Percentiles rank a stretch among this genome's conserved stretches.
Evolutionary conservation across 441 rosid genomes (phyloP).

Genomic region (Macaranga tanarius): DNA sequence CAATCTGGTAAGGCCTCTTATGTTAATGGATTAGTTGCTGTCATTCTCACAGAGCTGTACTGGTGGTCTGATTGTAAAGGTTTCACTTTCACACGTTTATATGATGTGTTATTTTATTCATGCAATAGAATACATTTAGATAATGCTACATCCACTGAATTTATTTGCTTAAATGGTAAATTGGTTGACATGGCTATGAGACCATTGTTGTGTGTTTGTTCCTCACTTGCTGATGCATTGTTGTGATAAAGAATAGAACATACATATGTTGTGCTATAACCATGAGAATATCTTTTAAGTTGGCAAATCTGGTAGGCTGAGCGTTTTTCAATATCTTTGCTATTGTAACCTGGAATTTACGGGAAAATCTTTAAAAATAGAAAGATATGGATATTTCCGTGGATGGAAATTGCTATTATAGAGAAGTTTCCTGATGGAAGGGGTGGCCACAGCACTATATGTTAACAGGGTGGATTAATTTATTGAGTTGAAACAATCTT

Average conservation of each 20-base stretch:
- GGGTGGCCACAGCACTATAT: too few species aligned
- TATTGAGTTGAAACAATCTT: neutral
- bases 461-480: neutral
- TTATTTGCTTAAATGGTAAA: neutral
- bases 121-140: neutral
- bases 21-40: constrained; percentile 5
- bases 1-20: constrained; percentile 51
- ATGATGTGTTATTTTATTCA: neutral
- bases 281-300: neutral
- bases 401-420: too few species aligned
- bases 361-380: neutral
- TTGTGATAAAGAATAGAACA: neutral
- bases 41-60: neutral
- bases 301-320: neutral
- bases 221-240: neutral
- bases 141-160: neutral
- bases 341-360: neutral
- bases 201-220: neutral
- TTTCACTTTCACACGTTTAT: neutral
- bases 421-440: neutral
- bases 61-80: neutral
- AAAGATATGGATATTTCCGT: too few species aligned
- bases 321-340: neutral
- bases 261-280: neutral
- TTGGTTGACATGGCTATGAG: neutral